A percentile compares a stretch with the other conserved stretches of the same genome.
Evolutionary conservation across 768 basidiomycete genomes (phyloP).

Genomic region (Mrakia frigida): DNA sequence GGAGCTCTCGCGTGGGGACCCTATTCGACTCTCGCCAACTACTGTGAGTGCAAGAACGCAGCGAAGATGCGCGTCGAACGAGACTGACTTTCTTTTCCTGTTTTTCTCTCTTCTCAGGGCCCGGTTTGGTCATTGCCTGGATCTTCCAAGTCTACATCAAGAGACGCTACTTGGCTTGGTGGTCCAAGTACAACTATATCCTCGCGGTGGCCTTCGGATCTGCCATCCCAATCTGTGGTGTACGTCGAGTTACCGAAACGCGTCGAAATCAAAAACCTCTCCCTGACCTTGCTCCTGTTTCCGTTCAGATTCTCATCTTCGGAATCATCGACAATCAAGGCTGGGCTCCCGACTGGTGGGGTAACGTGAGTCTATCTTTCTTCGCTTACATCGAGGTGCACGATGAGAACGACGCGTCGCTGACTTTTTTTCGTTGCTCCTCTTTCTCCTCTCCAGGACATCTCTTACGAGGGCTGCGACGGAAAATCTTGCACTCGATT

Average conservation of each 20-base stretch:
- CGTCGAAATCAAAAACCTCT: too few relatives aligned
- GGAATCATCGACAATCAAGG: neutral
- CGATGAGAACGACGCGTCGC: too few relatives aligned
- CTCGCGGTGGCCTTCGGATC: constrained; percentile 43
- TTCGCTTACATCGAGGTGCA: neutral
- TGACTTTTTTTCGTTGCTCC: too few relatives aligned
- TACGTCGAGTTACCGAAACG: too few relatives aligned
- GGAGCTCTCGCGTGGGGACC: neutral
- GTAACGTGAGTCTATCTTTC: neutral
- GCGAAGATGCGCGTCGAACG: too few relatives aligned
- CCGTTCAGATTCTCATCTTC: neutral
- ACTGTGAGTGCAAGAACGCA: too few relatives aligned
- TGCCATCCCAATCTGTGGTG: constrained; percentile 44
- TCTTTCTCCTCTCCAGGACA: neutral
- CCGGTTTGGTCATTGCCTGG: constrained; percentile 36
- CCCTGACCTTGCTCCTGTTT: constrained; percentile 44
- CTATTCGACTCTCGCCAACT: constrained; percentile 35
- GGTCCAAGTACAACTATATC: constrained; percentile 41
- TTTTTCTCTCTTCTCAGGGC: constrained; percentile 17
- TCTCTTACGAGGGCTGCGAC: neutral
- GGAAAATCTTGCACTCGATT: too few relatives aligned
- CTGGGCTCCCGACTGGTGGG: neutral
- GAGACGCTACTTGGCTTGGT: constrained; percentile 39
- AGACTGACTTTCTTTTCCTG: too few relatives aligned
- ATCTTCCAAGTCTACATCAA: constrained; percentile 40